These are phyloP conservation scores for Chimonanthus salicifolius DNA, from an alignment of 164 flowering plant species.

Conservation along the genomic window DNA sequence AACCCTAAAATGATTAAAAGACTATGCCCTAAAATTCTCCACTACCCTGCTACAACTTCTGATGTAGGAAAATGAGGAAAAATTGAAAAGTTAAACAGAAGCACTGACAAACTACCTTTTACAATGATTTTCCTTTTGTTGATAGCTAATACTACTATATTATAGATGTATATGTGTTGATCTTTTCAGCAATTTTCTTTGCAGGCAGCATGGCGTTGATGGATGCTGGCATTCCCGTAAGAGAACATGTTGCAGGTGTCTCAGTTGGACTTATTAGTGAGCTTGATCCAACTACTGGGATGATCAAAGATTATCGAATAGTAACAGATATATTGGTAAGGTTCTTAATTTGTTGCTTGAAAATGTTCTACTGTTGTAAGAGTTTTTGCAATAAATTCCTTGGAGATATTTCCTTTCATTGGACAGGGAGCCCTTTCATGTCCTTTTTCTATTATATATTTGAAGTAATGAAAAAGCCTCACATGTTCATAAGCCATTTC, in stretches of 20 bases:
- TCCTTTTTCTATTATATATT: not conserved
- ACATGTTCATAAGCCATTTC: not conserved
- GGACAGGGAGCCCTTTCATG: not conserved
- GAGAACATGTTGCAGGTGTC: slow-evolving; percentile 92
- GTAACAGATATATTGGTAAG: slow-evolving; percentile 93
- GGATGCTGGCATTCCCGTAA: slow-evolving; percentile 96
- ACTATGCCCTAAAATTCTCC: too few relatives aligned
- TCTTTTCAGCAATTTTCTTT: slow-evolving; percentile 10
- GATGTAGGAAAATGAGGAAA: too few relatives aligned
- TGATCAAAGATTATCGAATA: slow-evolving; percentile 68
- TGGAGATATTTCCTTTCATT: not conserved
- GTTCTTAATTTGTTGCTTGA: not conserved
- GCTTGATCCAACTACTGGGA: slow-evolving; percentile 68
- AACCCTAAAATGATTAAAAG: too few relatives aligned
- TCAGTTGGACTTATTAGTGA: slow-evolving; percentile 95
- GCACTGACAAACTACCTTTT: not conserved
- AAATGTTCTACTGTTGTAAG: not conserved
- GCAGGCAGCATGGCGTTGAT: slow-evolving; percentile 95
- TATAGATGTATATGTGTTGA: not conserved
- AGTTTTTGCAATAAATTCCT: not conserved
- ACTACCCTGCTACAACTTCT: too few relatives aligned
- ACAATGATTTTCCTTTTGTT: not conserved
- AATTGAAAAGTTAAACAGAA: too few relatives aligned
- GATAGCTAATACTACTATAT: not conserved
- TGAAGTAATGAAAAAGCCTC: not conserved